Evolutionary conservation across 305 asterid species (phyloP), one percentile per base, ranked within the genome.

Genomic region (Fraxinus platypoda): DNA sequence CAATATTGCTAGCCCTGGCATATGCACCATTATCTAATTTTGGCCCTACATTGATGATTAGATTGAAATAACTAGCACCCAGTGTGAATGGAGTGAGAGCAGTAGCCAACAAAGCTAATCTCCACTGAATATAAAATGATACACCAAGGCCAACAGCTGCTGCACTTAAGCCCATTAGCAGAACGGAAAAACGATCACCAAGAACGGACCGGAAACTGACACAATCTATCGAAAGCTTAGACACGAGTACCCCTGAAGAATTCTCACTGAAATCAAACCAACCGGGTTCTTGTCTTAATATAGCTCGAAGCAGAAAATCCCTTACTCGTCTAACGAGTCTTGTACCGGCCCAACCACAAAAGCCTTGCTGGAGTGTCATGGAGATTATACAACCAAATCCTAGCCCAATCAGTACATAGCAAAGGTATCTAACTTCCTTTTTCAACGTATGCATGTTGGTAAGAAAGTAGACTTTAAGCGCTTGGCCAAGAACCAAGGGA

Each of bases 261-360:
- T 94, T 94, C 85, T 93, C 92, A n/a, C 85, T 80, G 5, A 86
- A 84, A 83, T 94, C 98, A 76, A 93, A 93, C 98, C 98, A 94
- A 2, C 93, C 95, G 23, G 97, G 97, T 77, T 94, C 97, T 84
- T 93, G 97, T 78, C 88, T 89, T 52, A 94, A 84, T 79, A 92
- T 90, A 37, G 97, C 87, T 80, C 76, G 83, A 86, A 94, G 91
- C 76, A 91, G 84, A 74, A 82, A 82, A 78, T 87, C 90, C 78
- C 98, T 70, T 31, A 93, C 92, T 83, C 97, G 84, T 85, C 82
- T 89, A 0, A 95, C 93, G 70, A 94, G 97, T 83, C 75, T 90
- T 37, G 97, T 86, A 30, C 98, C 98, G 2, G 97, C 94, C 93
- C 90, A 93, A 9, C 98, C 97, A 35, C 98, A 94, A 75, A 94